Evolutionary conservation across 2,329 filamentous ascomycete genomes (phyloP).

Genomic region (Aspergillus sp.): DNA sequence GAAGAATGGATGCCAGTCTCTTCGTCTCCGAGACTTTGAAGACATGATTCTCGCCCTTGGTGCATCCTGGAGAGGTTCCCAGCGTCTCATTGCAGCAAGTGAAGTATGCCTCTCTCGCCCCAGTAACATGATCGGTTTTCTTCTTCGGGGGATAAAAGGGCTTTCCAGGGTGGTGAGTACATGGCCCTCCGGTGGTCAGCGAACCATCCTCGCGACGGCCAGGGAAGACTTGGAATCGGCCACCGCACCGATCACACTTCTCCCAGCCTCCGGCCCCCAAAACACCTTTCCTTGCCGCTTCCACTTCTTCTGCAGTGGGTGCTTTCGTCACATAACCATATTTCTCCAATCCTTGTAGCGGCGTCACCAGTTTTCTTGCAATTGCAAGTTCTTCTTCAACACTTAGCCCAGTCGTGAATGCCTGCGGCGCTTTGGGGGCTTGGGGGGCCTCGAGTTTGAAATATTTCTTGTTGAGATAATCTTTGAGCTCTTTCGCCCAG

Average conservation of each 20-base stretch:
- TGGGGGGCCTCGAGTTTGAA: slow-evolving; percentile 36
- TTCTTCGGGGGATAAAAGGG: slow-evolving; percentile 62
- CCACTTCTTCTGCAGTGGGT: slow-evolving; percentile 70
- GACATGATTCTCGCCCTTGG: slow-evolving; percentile 73
- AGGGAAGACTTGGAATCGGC: slow-evolving; percentile 90
- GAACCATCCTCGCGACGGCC: slow-evolving; percentile 78
- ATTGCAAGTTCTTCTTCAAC: slow-evolving; percentile 70
- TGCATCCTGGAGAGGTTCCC: slow-evolving; percentile 77
- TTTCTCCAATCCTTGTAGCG: slow-evolving; percentile 64
- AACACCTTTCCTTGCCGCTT: slow-evolving; percentile 67
- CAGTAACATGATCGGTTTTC: slow-evolving; percentile 59
- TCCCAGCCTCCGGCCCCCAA: slow-evolving; percentile 77
- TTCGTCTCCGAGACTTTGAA: slow-evolving; percentile 81
- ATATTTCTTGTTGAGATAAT: slow-evolving; percentile 44
- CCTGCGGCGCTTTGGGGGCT: slow-evolving; percentile 49
- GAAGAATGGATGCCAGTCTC: slow-evolving; percentile 75
- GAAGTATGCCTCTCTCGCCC: slow-evolving; percentile 65
- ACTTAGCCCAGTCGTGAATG: slow-evolving; percentile 72
- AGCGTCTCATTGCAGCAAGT: slow-evolving; percentile 78
- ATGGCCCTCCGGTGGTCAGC: slow-evolving; percentile 75
- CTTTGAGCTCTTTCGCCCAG: slow-evolving; percentile 69
- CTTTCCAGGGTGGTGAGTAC: slow-evolving; percentile 80
- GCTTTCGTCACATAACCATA: slow-evolving; percentile 75
- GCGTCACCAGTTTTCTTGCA: slow-evolving; percentile 65
- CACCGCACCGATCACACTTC: slow-evolving; percentile 82